Conservation (phyloP, 2,329 filamentous ascomycete species). For the Acrodontium crateriforme region DNA sequence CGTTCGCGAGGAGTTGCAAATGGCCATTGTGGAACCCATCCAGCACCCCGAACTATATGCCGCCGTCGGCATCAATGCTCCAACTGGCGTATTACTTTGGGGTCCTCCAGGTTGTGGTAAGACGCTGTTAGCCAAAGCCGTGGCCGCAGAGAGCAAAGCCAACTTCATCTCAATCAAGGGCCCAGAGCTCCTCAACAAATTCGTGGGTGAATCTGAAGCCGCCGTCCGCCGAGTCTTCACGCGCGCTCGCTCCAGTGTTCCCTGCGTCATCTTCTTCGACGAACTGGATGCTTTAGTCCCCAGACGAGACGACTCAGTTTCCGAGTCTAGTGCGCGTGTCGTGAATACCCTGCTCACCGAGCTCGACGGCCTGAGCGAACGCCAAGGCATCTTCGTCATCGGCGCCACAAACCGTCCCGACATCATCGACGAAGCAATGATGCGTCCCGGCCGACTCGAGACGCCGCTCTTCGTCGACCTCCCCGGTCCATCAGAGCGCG, state of each 20-base stretch:
- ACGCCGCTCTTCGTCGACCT: conserved; percentile 82
- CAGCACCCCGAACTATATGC: conserved; percentile 64
- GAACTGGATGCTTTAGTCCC: conserved; percentile 90
- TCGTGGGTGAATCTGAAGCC: conserved; percentile 89
- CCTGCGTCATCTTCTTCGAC: conserved; percentile 96
- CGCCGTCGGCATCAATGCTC: conserved; percentile 62
- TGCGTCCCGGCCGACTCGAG: conserved; percentile 78
- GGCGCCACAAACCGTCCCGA: conserved; percentile 91
- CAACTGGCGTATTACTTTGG: conserved; percentile 86
- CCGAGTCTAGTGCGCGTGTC: conserved; percentile 73
- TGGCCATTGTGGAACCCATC: conserved; percentile 83
- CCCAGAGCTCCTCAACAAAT: conserved; percentile 92
- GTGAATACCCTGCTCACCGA: conserved; percentile 94
- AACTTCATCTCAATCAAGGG: conserved; percentile 99
- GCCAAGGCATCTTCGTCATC: conserved; percentile 83
- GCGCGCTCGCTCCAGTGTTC: conserved; percentile 70
- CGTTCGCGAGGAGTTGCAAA: conserved; percentile 69
- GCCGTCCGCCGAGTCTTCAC: conserved; percentile 85
- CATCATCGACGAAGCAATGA: conserved; percentile 91
- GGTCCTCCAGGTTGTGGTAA: conserved; percentile 95
- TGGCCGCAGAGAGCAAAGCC: conserved; percentile 86
- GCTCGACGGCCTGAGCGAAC: conserved; percentile 63
- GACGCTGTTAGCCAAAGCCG: conserved; percentile 87
- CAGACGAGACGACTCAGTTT: conserved; percentile 59
- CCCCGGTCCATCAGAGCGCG: conserved; percentile 63